Evolutionary conservation across 805 yeast genomes (phyloP).

Genomic region (Phaffomyces opuntiae): DNA sequence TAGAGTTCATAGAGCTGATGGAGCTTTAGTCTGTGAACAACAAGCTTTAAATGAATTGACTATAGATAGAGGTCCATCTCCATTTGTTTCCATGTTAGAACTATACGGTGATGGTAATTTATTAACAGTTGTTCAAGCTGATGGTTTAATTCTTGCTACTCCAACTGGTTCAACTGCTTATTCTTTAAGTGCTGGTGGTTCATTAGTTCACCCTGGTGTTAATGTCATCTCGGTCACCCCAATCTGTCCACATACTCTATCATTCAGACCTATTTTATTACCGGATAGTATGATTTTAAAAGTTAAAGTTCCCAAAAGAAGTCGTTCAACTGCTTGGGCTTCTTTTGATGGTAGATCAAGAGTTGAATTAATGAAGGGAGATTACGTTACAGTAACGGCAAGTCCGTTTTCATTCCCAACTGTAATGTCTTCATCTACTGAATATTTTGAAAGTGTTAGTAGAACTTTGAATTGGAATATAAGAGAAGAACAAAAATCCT

Average conservation of each 20-base stretch:
- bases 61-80: slow-evolving; percentile 90
- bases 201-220: slow-evolving; percentile 89
- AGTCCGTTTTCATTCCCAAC: slow-evolving; percentile 94
- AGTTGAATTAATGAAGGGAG: slow-evolving; percentile 75
- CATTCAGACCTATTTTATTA: slow-evolving; percentile 84
- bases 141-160: slow-evolving; percentile 86
- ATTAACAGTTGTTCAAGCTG: slow-evolving; percentile 88
- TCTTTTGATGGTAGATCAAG: slow-evolving; percentile 92
- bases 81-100: slow-evolving; percentile 85
- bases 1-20: slow-evolving; percentile 47
- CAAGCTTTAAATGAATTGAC: slow-evolving; percentile 88
- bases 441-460: slow-evolving; percentile 78
- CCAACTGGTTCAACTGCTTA: slow-evolving; percentile 98
- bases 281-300: slow-evolving; percentile 89
- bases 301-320: slow-evolving; percentile 73
- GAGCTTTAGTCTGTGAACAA: slow-evolving; percentile 40
- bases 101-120: slow-evolving; percentile 81
- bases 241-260: slow-evolving; percentile 90
- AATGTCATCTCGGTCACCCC: slow-evolving; percentile 92
- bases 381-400: slow-evolving; percentile 78
- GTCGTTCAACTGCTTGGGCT: slow-evolving; percentile 93
- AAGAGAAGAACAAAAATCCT: slow-evolving; percentile 81
- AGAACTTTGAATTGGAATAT: slow-evolving; percentile 91
- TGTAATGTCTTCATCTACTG: slow-evolving; percentile 64
- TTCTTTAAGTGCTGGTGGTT: slow-evolving; percentile 92